Evolutionary conservation across 1,139 yeast genomes (phyloP).

Genomic region (Maudiozyma humilis): DNA sequence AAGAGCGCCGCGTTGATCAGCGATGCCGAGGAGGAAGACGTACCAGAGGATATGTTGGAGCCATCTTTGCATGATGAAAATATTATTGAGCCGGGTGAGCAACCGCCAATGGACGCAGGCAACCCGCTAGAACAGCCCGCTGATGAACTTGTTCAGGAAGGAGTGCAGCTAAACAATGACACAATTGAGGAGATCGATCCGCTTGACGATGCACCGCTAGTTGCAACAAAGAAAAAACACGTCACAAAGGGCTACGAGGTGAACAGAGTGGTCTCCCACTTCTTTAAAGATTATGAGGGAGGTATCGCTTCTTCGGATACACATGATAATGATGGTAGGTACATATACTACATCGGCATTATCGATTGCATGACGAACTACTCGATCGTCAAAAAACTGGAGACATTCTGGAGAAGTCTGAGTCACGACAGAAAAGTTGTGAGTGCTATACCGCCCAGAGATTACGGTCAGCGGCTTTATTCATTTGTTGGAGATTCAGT

Average conservation of each 20-base stretch:
- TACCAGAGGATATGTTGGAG: conserved; percentile 15
- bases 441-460: conserved; percentile 83
- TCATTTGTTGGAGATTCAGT: conserved; percentile 45
- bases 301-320: conserved; percentile 75
- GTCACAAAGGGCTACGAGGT: neutral
- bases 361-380: conserved; percentile 91
- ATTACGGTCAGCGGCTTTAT: conserved; percentile 82
- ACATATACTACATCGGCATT: conserved; percentile 83
- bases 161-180: neutral
- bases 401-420: conserved; percentile 77
- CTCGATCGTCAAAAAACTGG: conserved; percentile 65
- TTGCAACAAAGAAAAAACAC: neutral
- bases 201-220: neutral
- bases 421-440: conserved; percentile 61
- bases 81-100: neutral
- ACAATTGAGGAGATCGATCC: neutral
- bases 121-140: neutral
- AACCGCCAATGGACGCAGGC: too few species aligned
- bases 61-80: neutral
- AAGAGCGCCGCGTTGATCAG: conserved; percentile 22
- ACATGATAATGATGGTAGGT: conserved; percentile 51
- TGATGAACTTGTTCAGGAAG: neutral
- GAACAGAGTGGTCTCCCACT: conserved; percentile 31
- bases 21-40: conserved; percentile 15
- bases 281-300: conserved; percentile 75